Evolutionary conservation across 1,284 basidiomycete species (phyloP).

Genomic region (Ustilago hordei): DNA sequence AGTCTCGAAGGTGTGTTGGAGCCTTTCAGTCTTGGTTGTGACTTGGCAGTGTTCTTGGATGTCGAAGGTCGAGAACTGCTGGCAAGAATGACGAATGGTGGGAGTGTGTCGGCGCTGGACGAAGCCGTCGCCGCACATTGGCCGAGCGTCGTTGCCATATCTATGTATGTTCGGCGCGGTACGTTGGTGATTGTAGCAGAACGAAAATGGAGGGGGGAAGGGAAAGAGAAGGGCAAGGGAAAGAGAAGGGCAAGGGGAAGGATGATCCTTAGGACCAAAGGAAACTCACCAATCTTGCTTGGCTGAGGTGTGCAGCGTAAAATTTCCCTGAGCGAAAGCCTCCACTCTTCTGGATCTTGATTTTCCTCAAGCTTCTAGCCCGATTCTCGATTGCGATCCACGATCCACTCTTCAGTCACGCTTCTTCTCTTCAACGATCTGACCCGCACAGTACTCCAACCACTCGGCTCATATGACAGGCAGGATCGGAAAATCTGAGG

Average conservation of each 20-base stretch:
- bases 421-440: background rate
- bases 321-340: slow-evolving; percentile 11
- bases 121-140: background rate
- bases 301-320: slow-evolving; percentile 3
- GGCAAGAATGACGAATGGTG: slow-evolving; percentile 33
- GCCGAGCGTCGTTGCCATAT: background rate
- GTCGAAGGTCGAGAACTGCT: slow-evolving; percentile 28
- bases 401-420: background rate
- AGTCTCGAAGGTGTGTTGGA: slow-evolving; percentile 36
- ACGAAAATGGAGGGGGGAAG: background rate
- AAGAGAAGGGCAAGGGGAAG: background rate
- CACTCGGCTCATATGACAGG: background rate
- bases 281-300: slow-evolving; percentile 4
- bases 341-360: slow-evolving; percentile 11
- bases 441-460: background rate
- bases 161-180: background rate
- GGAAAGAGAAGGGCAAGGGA: background rate
- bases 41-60: slow-evolving; percentile 6
- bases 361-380: background rate
- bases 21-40: slow-evolving; percentile 35
- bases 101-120: slow-evolving; percentile 13
- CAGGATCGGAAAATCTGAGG: background rate
- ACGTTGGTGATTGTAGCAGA: background rate
- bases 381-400: background rate
- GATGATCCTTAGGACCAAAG: background rate